Base-by-base conservation (phyloP, 768 basidiomycete species). In the Amanita jacksonii region DNA sequence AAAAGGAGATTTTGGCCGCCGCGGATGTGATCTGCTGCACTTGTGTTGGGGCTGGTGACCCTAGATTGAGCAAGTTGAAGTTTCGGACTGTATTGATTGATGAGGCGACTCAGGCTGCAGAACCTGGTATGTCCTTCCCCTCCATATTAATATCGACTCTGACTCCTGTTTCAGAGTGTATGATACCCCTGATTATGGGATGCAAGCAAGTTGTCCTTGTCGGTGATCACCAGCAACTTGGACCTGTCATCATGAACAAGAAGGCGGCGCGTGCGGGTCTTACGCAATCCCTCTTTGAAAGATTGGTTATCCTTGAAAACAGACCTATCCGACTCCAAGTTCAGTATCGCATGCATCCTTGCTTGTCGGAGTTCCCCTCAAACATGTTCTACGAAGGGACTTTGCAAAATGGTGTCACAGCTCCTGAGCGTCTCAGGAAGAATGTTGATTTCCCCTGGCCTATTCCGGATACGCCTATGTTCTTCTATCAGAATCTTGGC, bases 381-480 rank as follows among this genome's bases (percentile, higher is more conserved):
- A 99, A 99, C 65, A 99, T 99, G 96, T 98, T 99, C 70, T 99
- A 99, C 62, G 96, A 99, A 60, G 96, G 96, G 18, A 94, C 94
- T 0, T 65, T 99, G 20, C 96, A 99, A 65, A 99, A 99, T 59
- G 96, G 96, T 60, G 96, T 99, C 43, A 99, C 96, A 8, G 96
- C 96, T 12, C 96, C 96, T 3, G 96, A 99, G 61, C 79, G 96
- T 31, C 68, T 99, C 50, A 75, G 93, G 66, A 97, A 94, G 74
- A 94, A 97, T 52, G 93, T 98, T 32, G 96, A 98, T 61, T 99
- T 98, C 66, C 96, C 96, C 0, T 98, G 96, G 96, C 96, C 96
- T 5, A 79, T 87, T 31, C 85, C 87, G 12, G 91, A 94, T 55
- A 94, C 91, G 1, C 96, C 96, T 12, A 98, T 99, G 94, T 97